A percentile compares a stretch with the other conserved stretches of the same genome.
These are phyloP conservation scores for Aurantiochytrium sp. DNA, from an alignment of 108 stramenopile genomes.

Conservation along the genomic window DNA sequence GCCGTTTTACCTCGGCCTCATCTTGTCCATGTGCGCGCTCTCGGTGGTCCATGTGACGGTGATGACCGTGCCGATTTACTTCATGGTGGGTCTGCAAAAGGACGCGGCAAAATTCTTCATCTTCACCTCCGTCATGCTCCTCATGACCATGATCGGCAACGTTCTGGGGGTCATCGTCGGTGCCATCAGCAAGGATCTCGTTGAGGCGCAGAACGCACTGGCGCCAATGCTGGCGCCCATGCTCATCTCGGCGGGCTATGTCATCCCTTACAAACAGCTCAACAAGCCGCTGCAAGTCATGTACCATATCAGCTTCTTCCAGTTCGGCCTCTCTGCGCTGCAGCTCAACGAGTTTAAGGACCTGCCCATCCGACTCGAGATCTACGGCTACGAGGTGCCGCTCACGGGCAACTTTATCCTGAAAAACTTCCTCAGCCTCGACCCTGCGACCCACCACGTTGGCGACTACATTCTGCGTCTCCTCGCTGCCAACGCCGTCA, in stretches of 20 bases:
- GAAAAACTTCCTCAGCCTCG: background rate
- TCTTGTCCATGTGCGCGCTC: background rate
- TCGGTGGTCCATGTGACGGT: background rate
- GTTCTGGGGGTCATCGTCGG: background rate
- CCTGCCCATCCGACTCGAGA: background rate
- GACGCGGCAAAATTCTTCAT: background rate
- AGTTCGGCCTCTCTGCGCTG: background rate
- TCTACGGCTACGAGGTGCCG: background rate
- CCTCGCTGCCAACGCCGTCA: background rate
- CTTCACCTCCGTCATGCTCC: background rate
- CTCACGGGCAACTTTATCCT: background rate
- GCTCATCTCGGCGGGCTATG: constrained; percentile 14
- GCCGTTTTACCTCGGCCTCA: constrained; percentile 8
- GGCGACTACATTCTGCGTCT: background rate
- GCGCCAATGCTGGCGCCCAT: background rate
- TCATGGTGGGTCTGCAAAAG: background rate
- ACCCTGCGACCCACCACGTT: background rate
- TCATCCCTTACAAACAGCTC: constrained; percentile 32
- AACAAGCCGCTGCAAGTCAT: background rate
- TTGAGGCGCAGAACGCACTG: background rate
- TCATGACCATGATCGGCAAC: background rate
- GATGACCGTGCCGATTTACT: background rate
- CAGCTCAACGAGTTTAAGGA: constrained; percentile 16
- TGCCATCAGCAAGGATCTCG: constrained; percentile 17
- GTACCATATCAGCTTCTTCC: constrained; percentile 4